Evolutionary conservation across 1,139 yeast genomes (phyloP).

Genomic region (Candida sp.): DNA sequence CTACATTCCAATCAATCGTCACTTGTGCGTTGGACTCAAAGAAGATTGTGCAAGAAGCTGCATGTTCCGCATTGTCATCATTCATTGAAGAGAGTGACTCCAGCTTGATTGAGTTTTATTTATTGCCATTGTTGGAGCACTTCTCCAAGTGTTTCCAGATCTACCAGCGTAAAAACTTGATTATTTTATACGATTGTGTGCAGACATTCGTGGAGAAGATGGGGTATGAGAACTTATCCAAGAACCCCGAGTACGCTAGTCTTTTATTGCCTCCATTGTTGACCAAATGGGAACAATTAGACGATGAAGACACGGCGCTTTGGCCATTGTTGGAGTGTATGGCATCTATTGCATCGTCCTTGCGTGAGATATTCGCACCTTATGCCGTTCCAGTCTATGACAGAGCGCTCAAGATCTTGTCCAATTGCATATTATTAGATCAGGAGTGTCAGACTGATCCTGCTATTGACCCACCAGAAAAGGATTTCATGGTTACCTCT

Average conservation of each 20-base stretch:
- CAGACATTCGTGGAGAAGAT: constrained; percentile 87
- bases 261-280: constrained; percentile 80
- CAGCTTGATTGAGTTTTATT: constrained; percentile 55
- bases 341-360: constrained; percentile 87
- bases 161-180: constrained; percentile 83
- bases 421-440: constrained; percentile 70
- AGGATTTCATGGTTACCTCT: constrained; percentile 89
- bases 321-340: constrained; percentile 95
- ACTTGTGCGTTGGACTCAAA: constrained; percentile 78
- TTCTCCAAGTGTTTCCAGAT: constrained; percentile 74
- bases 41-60: constrained; percentile 94
- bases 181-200: constrained; percentile 88
- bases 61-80: constrained; percentile 84
- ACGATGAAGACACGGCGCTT: constrained; percentile 80
- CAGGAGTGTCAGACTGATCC: constrained; percentile 72
- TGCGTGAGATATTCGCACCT: constrained; percentile 86
- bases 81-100: constrained; percentile 80
- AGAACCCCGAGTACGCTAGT: constrained; percentile 60
- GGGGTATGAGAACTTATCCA: constrained; percentile 56
- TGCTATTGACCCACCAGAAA: constrained; percentile 77
- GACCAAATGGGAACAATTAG: constrained; percentile 73
- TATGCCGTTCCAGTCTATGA: constrained; percentile 90
- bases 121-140: constrained; percentile 63
- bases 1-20: constrained; percentile 79
- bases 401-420: constrained; percentile 73